Evolutionary conservation across 371 early-diverging fungal species (phyloP).

Genomic region (Synchytrium microbalum): DNA sequence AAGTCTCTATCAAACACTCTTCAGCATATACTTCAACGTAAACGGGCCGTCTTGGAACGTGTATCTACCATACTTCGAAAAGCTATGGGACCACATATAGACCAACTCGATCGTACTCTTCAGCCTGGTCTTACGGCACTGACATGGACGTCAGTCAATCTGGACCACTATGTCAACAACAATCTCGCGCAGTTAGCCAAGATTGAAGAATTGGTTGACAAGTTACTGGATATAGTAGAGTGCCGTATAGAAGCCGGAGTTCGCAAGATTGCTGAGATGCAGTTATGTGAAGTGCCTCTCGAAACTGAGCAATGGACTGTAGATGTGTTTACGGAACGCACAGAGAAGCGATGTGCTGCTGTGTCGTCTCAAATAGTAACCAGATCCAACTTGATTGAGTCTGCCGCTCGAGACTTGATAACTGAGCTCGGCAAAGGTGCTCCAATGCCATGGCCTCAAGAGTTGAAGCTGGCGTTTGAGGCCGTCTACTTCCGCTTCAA

Average conservation of each 20-base stretch:
- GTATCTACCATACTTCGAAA: slow-evolving; percentile 34
- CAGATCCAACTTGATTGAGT: slow-evolving; percentile 47
- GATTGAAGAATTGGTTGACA: slow-evolving; percentile 48
- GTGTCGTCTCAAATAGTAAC: slow-evolving; percentile 42
- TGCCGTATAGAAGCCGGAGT: slow-evolving; percentile 45
- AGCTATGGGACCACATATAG: slow-evolving; percentile 49
- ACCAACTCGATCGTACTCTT: slow-evolving; percentile 42
- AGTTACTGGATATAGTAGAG: slow-evolving; percentile 46
- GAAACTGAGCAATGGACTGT: slow-evolving; percentile 54
- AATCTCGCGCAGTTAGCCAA: slow-evolving; percentile 39
- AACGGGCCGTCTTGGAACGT: slow-evolving; percentile 35
- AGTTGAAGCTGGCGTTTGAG: slow-evolving; percentile 44
- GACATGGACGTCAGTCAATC: slow-evolving; percentile 52
- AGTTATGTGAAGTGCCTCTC: slow-evolving; percentile 42
- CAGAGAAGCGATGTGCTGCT: slow-evolving; percentile 38
- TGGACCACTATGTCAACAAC: slow-evolving; percentile 38
- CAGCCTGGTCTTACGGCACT: slow-evolving; percentile 49
- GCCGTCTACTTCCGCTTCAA: slow-evolving; percentile 49
- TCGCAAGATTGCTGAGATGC: slow-evolving; percentile 39
- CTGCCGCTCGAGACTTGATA: slow-evolving; percentile 45
- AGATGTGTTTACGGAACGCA: slow-evolving; percentile 45
- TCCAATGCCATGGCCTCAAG: slow-evolving; percentile 18
- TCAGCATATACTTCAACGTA: slow-evolving; percentile 33
- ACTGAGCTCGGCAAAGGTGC: slow-evolving; percentile 37
- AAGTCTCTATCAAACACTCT: slow-evolving; percentile 36